Evolutionary conservation across 129 eudicot species (phyloP).

Genomic region (Artemisia argyi): DNA sequence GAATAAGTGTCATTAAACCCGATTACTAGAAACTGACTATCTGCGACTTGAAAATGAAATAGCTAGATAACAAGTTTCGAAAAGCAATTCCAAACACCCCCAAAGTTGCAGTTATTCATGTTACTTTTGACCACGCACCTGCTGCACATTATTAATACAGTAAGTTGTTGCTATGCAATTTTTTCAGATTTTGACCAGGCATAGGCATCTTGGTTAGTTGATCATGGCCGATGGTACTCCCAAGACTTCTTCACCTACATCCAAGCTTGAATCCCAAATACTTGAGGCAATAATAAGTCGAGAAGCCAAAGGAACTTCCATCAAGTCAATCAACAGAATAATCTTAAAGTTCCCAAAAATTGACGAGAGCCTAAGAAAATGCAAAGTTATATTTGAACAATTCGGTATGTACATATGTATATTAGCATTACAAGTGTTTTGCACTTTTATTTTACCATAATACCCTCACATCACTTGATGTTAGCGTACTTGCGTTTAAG

Average conservation of each 20-base stretch:
- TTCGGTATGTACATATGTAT: conserved; percentile 51
- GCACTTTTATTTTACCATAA: neutral
- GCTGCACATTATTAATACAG: neutral
- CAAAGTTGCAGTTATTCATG: neutral
- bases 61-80: too few species aligned
- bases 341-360: conserved; percentile 84
- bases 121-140: neutral
- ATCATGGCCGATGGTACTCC: conserved; percentile 77
- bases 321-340: conserved; percentile 71
- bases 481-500: too few species aligned
- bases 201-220: conserved; percentile 11
- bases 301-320: conserved; percentile 64
- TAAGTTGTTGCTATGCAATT: neutral
- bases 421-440: neutral
- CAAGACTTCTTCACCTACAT: conserved; percentile 43
- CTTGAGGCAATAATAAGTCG: conserved; percentile 65
- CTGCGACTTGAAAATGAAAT: too few species aligned
- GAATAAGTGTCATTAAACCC: too few species aligned
- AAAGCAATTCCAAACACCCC: too few species aligned
- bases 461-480: too few species aligned
- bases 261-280: conserved; percentile 82
- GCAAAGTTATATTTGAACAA: conserved; percentile 70
- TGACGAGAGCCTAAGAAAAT: conserved; percentile 74
- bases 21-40: too few species aligned
- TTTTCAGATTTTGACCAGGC: conserved; percentile 2